phyloP scores from a whole-genome alignment of 169 alveolate species.

The Plasmodium berghei region DNA sequence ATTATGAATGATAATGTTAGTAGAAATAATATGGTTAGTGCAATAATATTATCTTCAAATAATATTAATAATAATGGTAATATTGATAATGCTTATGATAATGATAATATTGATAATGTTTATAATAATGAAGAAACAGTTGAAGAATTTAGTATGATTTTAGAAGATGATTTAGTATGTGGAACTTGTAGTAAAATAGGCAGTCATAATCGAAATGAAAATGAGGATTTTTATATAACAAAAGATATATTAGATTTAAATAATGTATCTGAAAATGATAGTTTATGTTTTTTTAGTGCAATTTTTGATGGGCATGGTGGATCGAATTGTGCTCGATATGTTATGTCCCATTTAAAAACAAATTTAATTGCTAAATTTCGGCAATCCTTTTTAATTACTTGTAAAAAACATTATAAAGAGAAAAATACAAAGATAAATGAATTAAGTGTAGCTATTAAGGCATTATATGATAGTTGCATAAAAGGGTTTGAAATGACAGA shows the following conservation, averaged over 20 bases:
- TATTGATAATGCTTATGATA: background rate
- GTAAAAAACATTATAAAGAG: constrained; percentile 75
- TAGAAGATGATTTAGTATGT: constrained; percentile 82
- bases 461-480: constrained; percentile 74
- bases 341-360: constrained; percentile 85
- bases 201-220: constrained; percentile 74
- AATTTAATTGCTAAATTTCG: constrained; percentile 85
- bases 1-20: too few species aligned
- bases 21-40: too few species aligned
- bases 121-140: constrained; percentile 59
- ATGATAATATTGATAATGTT: background rate
- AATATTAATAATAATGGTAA: background rate
- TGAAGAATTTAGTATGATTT: constrained; percentile 78
- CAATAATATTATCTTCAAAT: too few species aligned
- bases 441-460: constrained; percentile 74
- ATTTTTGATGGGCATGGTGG: constrained; percentile 90
- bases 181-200: constrained; percentile 81
- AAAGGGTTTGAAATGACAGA: constrained; percentile 88
- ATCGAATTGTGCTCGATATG: constrained; percentile 88
- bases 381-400: constrained; percentile 78
- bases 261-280: constrained; percentile 81
- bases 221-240: constrained; percentile 85
- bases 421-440: constrained; percentile 70
- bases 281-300: constrained; percentile 87
- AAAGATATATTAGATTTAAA: constrained; percentile 84